Percentiles rank a stretch among this genome's conserved stretches.
These are phyloP conservation scores for Termitomyces sp. DNA, from an alignment of 768 basidiomycete species.

Conservation along the genomic window DNA sequence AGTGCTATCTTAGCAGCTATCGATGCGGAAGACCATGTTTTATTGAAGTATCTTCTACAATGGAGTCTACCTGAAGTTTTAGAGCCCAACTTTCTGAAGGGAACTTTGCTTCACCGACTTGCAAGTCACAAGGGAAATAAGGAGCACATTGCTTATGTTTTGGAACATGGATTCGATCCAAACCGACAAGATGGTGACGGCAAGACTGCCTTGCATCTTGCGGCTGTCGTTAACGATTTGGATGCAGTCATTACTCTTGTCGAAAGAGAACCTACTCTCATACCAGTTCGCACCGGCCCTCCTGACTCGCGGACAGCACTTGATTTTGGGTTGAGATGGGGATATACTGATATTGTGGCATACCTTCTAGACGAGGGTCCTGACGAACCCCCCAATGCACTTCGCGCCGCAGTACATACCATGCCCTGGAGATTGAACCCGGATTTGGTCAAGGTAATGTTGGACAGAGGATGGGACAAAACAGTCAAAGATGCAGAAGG, in stretches of 20 bases:
- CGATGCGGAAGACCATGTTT: neutral
- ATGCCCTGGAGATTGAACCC: neutral
- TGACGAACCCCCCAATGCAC: neutral
- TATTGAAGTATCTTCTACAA: neutral
- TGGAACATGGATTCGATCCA: neutral
- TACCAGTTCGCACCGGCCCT: neutral
- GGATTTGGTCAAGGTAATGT: neutral
- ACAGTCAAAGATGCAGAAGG: neutral
- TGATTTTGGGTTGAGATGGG: neutral
- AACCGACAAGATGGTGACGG: neutral
- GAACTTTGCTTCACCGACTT: neutral
- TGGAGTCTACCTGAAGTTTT: neutral
- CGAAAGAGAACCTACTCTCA: neutral
- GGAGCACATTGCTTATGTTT: neutral
- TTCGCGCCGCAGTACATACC: neutral
- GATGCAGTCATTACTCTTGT: neutral
- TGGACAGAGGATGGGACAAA: neutral
- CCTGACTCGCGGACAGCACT: neutral
- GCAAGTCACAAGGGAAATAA: neutral
- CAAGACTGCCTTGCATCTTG: neutral
- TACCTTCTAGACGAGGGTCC: neutral
- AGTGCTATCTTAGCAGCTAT: neutral
- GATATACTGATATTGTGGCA: neutral
- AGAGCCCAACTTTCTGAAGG: neutral
- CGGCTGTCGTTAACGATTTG: neutral